phyloP scores from a whole-genome alignment of 768 basidiomycete species.

The Suillus fuscotomentosus region DNA sequence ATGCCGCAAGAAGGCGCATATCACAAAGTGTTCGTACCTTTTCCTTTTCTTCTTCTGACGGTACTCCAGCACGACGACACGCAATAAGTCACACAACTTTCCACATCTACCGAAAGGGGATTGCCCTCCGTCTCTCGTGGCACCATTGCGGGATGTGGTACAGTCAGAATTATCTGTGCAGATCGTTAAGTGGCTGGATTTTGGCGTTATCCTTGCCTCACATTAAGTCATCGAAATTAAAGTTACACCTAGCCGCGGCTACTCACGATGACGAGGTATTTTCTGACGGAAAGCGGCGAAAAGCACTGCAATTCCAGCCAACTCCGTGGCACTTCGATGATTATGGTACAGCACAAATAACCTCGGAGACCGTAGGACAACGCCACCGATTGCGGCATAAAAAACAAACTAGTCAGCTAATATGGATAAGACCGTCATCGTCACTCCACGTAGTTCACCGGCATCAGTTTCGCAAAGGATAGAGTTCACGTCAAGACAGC shows the following conservation, averaged over 20 bases:
- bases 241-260: background rate
- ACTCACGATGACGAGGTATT: background rate
- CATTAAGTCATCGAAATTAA: background rate
- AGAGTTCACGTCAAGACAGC: background rate
- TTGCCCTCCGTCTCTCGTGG: background rate
- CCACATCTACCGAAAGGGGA: background rate
- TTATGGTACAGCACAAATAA: background rate
- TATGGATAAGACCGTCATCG: background rate
- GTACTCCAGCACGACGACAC: background rate
- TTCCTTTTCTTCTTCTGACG: background rate
- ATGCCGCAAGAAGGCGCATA: background rate
- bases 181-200: background rate
- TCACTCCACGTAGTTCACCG: background rate
- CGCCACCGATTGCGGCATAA: slow-evolving; percentile 1
- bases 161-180: background rate
- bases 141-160: background rate
- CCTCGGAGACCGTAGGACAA: background rate
- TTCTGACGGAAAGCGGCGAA: background rate
- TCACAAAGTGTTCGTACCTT: background rate
- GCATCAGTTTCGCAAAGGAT: background rate
- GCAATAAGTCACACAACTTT: background rate
- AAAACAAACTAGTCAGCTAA: background rate
- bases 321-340: background rate
- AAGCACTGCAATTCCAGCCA: background rate
- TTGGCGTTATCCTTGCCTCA: background rate